Evolutionary conservation across 768 basidiomycete species (phyloP), one percentile per base, ranked within the genome.

Genomic region (Naematelia aurantialba): DNA sequence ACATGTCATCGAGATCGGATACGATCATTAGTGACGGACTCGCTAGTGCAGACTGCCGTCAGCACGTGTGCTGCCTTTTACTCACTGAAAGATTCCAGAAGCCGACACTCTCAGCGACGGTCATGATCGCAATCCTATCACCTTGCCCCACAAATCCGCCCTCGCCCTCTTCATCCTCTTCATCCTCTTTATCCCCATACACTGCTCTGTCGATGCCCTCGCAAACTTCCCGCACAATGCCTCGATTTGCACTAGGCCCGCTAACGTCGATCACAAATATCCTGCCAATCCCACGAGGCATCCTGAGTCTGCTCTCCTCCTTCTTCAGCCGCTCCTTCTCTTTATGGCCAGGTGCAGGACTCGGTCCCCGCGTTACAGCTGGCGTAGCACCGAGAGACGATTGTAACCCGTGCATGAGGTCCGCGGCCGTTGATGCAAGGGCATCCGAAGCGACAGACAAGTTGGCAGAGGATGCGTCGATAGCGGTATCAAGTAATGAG

Each of bases 211-310:
- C 78, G 22, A 98, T 79, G 2, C 82, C 80, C 14, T 80, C 77
- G 72, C 89, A 91, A 3, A 85, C 84, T 21, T 85, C 80, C 45
- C 78, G 77, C 30, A 93, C 78, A 60, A 92, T 83, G 0, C 91
- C 92, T 1, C 85, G 84, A 42, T 79, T 78, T 0, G 86, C 80
- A 10, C 89, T 82, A 13, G 85, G 85, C 58, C 78, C 77, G 8
- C 88, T 88, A 31, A 93, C 86, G 66, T 99, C 96, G 54, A 99
- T 81, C 0, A 85, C 87, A 66, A 98, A 93, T n/a, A 98, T 77
- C 67, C 85, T 87, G 49, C 85, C 82, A 75, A 97, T 80, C 0
- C 89, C 83, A 48, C 78, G 22, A 0, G 77, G 77, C 47, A 56
- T 42, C 29, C 77, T 52, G 24, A 73, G 51, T 25, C 59, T 48